Base-by-base conservation (phyloP, 2,329 filamentous ascomycete species). In the Laburnicola sp. region DNA sequence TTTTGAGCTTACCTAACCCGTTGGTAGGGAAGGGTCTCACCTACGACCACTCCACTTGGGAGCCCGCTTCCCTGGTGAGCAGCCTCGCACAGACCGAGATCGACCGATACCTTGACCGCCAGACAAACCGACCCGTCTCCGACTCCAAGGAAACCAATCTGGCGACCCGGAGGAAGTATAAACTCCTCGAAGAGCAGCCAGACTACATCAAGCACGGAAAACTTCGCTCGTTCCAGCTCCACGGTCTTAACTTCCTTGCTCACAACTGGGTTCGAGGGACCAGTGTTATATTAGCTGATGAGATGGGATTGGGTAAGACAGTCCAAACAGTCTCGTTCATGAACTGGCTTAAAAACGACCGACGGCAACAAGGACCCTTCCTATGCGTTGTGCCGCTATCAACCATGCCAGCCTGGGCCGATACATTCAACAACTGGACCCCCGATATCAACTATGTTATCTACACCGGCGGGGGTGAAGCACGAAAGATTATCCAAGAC, bases 21-120 rank as follows among this genome's bases (percentile, higher is more conserved):
- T 10, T 11, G 31, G 32, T 48, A 78, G 76, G 76, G 91, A 96
- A 94, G 74, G 89, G 90, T 8, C 82, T 97, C 45, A 89, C 87
- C n/a, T 99, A 99, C 69, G 92, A 97, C 64, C 86, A 87, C 56
- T 96, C 89, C 74, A 99, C 95, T 2, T 99, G 95, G 95, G 94
- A 99, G 71, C 75, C 79, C 35, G 89, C 86, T 34, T 80, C 84
- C 4, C 80, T 93, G 30, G 84, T 97, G 62, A 89, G 86, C 68
- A 78, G 85, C 28, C 84, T 90, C 46, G 91, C 92, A 41, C 91
- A 97, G 72, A 84, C 85, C 64, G 90, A 96, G 75, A 93, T 99
- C 63, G 93, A 97, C 69, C 87, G 91, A 65, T 97, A 88, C 71
- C 78, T 96, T 50, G 88, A 97, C 68, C 88, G 94, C 46, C 85